These are phyloP conservation scores for Bonia amplexicaulis DNA, from an alignment of 176 grass and related monocot genomes.

Conservation along the genomic window DNA sequence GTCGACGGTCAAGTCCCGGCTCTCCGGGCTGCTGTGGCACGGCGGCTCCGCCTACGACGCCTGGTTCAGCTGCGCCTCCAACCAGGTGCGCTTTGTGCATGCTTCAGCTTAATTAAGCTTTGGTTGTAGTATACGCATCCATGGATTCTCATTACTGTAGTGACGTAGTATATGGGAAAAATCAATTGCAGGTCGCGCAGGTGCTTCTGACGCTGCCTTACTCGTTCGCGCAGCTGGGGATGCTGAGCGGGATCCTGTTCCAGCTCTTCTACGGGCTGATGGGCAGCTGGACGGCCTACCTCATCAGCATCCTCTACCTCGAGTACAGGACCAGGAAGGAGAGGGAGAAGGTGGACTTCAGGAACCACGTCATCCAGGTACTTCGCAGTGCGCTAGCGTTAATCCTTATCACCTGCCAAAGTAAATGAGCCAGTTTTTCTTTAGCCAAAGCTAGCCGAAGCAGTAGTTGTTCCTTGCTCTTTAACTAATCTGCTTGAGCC, in stretches of 20 bases:
- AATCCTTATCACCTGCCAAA: too few relatives aligned
- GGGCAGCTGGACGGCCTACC: constrained; percentile 97
- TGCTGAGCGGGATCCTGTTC: constrained; percentile 89
- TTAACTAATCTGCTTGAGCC: too few relatives aligned
- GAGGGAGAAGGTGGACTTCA: constrained; percentile 87
- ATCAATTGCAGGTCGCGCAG: constrained; percentile 60
- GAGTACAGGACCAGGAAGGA: constrained; percentile 86
- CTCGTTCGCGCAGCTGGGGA: constrained; percentile 94
- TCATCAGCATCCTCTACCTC: constrained; percentile 90
- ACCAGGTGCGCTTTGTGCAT: constrained; percentile 42
- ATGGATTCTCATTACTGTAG: too few relatives aligned
- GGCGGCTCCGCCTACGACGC: constrained; percentile 95
- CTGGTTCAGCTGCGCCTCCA: constrained; percentile 99
- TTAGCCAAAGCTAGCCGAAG: too few relatives aligned
- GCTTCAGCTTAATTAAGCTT: not conserved
- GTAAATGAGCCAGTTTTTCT: too few relatives aligned
- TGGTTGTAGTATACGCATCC: too few relatives aligned
- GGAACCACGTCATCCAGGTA: constrained; percentile 97
- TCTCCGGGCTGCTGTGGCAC: constrained; percentile 87
- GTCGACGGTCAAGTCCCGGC: constrained; percentile 38
- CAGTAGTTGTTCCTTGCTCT: too few relatives aligned
- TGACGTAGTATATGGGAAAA: too few relatives aligned
- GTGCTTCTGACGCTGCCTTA: constrained; percentile 92
- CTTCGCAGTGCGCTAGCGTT: too few relatives aligned
- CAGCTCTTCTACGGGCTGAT: constrained; percentile 86